Percentiles rank a stretch among this genome's conserved stretches.
phyloP scores from a whole-genome alignment of 768 basidiomycete species.

The Tulasnella sp. region DNA sequence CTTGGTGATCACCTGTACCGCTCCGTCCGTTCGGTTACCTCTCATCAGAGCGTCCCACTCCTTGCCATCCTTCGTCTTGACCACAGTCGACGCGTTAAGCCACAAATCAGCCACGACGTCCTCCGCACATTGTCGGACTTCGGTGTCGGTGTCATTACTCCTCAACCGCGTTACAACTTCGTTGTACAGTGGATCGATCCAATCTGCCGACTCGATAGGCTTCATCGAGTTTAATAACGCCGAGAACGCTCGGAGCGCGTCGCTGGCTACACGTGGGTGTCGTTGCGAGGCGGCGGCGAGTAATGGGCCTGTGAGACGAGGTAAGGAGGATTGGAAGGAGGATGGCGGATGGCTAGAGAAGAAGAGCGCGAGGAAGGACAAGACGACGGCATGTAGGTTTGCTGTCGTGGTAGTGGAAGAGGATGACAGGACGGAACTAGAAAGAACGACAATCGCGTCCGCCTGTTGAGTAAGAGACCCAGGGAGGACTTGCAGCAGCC shows the following conservation, averaged over 20 bases:
- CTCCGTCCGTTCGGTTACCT: constrained; percentile 57
- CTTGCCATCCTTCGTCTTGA: constrained; percentile 47
- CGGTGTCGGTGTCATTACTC: constrained; percentile 79
- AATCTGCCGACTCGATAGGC: constrained; percentile 33
- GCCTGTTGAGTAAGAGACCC: constrained; percentile 69
- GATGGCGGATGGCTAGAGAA: constrained; percentile 57
- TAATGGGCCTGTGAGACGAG: constrained; percentile 58
- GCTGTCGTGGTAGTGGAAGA: constrained; percentile 66
- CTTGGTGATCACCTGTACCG: constrained; percentile 69
- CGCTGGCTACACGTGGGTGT: constrained; percentile 79
- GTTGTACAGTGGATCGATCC: constrained; percentile 61
- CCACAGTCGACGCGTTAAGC: constrained; percentile 67
- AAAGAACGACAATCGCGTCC: constrained; percentile 46
- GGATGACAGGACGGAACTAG: constrained; percentile 52
- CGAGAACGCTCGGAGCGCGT: constrained; percentile 79
- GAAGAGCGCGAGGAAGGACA: constrained; percentile 77
- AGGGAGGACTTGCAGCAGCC: constrained; percentile 65
- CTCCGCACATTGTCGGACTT: constrained; percentile 74
- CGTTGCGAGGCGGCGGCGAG: constrained; percentile 65
- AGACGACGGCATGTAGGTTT: constrained; percentile 64
- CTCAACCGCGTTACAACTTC: constrained; percentile 58
- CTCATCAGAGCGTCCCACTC: constrained; percentile 74
- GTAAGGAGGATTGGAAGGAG: constrained; percentile 47
- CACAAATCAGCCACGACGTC: constrained; percentile 77
- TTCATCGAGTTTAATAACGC: constrained; percentile 64